Evolutionary conservation across 148 eudicot species (phyloP), one percentile per base, ranked within the genome.

Genomic region (Cornus suecica): DNA sequence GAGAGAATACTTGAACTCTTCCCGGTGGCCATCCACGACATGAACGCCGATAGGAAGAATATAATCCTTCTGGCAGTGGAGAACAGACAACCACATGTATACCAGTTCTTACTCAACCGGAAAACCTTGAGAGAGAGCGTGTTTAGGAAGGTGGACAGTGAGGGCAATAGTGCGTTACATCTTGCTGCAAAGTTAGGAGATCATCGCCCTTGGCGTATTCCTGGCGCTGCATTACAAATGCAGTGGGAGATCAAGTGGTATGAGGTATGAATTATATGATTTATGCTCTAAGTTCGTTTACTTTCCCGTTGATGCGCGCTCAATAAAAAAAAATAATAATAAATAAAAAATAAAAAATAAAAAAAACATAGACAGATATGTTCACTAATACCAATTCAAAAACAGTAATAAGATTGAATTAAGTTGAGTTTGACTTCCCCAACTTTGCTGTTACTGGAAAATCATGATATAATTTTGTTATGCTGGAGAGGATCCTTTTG

Each of bases 241-340:
- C 80, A 77, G 18, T 60, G 80, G 69, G 80, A 77, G 34, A 65
- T 62, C 58, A 70, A 70, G 61, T 77, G 80, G 80, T 77, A 37
- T 48, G 42, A 77, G 80, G 80, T 77, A 63, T 8, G 24, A n/a
- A n/a, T 52, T 15, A 52, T 52, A 52, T 10, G n/a, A 10, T 52
- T 18, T 52, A 52, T 52, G 14, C 15, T n/a, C n/a, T n/a, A n/a
- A n/a, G n/a, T n/a, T n/a, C n/a, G n/a, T n/a, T n/a, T n/a, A n/a
- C n/a, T n/a, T n/a, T n/a, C n/a, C n/a, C n/a, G n/a, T n/a, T n/a
- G n/a, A n/a, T 32, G 7, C 1, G 37, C 7, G 37, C 37, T n/a
- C n/a, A n/a, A 32, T 32, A 3, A 32, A n/a, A n/a, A n/a, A n/a
- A n/a, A n/a, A n/a, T n/a, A n/a, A n/a, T n/a, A n/a, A n/a, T n/a